Conservation (phyloP, 106 monocot species). For the Gastrodia elata region DNA sequence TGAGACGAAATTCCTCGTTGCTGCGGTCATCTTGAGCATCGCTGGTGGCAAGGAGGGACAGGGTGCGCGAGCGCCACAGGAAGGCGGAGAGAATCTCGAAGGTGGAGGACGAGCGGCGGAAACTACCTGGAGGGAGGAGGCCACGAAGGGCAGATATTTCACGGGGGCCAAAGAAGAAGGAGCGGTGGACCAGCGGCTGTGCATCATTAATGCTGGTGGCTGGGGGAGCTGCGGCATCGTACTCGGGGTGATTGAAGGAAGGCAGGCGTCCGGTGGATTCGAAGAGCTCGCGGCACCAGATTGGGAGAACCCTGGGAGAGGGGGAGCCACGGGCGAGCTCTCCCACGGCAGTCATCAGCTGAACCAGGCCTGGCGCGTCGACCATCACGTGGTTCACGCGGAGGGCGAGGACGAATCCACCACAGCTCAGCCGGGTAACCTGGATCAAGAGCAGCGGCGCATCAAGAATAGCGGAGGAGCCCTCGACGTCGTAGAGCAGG, state of each 20-base stretch:
- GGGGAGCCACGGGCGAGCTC: slow-evolving; percentile 24
- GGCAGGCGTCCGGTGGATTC: slow-evolving; percentile 11
- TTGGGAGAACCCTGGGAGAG: slow-evolving; percentile 9
- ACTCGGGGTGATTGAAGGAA: slow-evolving; percentile 24
- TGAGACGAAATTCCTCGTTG: slow-evolving; percentile 25
- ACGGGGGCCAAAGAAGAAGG: slow-evolving; percentile 40
- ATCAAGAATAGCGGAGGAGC: slow-evolving; percentile 24
- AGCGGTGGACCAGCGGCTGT: slow-evolving; percentile 14
- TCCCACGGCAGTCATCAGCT: slow-evolving; percentile 26
- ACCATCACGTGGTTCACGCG: slow-evolving; percentile 55
- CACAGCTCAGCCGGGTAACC: slow-evolving; percentile 58
- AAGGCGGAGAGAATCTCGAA: slow-evolving; percentile 37
- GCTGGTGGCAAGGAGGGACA: no score
- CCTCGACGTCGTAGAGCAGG: slow-evolving; percentile 36
- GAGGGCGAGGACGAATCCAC: slow-evolving; percentile 56
- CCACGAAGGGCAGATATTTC: slow-evolving; percentile 20
- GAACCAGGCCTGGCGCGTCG: slow-evolving; percentile 43
- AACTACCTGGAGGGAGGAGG: slow-evolving; percentile 14
- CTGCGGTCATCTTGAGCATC: slow-evolving; percentile 7
- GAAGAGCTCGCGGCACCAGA: slow-evolving; percentile 25
- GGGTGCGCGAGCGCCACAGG: slow-evolving; percentile 25
- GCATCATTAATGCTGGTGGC: slow-evolving; percentile 10
- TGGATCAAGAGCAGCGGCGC: slow-evolving; percentile 50
- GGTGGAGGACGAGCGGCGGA: not conserved
- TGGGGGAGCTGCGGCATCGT: slow-evolving; percentile 6